These are phyloP conservation scores for Pseudogymnoascus sp. DNA, from an alignment of 2,329 filamentous ascomycete species.

Conservation along the genomic window DNA sequence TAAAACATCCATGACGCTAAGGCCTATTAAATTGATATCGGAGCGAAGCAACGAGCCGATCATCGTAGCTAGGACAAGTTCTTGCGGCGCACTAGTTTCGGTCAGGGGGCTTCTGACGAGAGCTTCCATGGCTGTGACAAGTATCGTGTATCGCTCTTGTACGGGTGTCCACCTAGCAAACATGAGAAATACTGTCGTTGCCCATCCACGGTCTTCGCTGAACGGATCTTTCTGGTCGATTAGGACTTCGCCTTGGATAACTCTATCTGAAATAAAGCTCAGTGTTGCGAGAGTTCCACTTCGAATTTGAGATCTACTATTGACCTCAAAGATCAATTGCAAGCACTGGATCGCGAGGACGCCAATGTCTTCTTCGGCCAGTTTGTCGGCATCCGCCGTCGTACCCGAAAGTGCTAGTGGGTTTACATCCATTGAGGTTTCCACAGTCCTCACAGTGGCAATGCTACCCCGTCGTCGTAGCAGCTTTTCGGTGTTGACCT, in stretches of 20 bases:
- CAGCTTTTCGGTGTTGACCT: slow-evolving; percentile 55
- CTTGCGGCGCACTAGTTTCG: slow-evolving; percentile 63
- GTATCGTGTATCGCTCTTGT: slow-evolving; percentile 85
- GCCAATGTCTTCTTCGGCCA: slow-evolving; percentile 83
- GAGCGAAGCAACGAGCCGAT: slow-evolving; percentile 78
- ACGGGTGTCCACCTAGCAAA: slow-evolving; percentile 84
- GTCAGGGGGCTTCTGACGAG: slow-evolving; percentile 59
- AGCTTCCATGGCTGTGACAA: slow-evolving; percentile 72
- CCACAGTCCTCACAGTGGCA: slow-evolving; percentile 65
- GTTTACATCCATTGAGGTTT: slow-evolving; percentile 54
- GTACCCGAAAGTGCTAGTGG: slow-evolving; percentile 69
- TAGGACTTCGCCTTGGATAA: slow-evolving; percentile 43
- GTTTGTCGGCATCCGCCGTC: slow-evolving; percentile 76
- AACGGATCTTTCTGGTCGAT: slow-evolving; percentile 35
- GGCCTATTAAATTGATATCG: slow-evolving; percentile 84
- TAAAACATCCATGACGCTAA: slow-evolving; percentile 93
- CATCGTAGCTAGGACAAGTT: slow-evolving; percentile 68
- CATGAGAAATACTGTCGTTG: slow-evolving; percentile 70
- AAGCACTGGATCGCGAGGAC: slow-evolving; percentile 78
- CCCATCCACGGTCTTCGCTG: slow-evolving; percentile 59
- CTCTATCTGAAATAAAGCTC: slow-evolving; percentile 60
- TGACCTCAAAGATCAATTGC: slow-evolving; percentile 74
- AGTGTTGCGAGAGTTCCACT: slow-evolving; percentile 66
- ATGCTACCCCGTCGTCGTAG: slow-evolving; percentile 66
- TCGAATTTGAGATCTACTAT: slow-evolving; percentile 75